These are phyloP conservation scores for Brassica napus DNA, from an alignment of 345 rosid species.

Conservation along the genomic window DNA sequence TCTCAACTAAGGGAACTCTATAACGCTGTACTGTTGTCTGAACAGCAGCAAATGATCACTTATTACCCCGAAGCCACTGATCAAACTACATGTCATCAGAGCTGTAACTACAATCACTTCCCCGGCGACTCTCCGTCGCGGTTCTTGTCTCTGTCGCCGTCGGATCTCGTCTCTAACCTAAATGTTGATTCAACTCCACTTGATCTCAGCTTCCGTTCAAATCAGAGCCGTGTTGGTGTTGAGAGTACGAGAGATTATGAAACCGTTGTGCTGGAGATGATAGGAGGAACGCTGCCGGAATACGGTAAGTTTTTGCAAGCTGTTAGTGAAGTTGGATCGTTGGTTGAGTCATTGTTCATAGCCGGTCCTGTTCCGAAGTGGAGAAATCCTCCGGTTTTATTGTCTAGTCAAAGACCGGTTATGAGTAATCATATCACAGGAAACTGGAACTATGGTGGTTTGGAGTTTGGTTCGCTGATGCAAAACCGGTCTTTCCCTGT, in stretches of 20 bases:
- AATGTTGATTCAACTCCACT: not conserved
- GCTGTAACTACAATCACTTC: not conserved
- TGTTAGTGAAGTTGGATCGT: slow-evolving; percentile 43
- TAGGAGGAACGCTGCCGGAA: slow-evolving; percentile 45
- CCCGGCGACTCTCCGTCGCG: slow-evolving; percentile 2
- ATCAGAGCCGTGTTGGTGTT: slow-evolving; percentile 7
- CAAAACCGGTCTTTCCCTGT: slow-evolving; percentile 24
- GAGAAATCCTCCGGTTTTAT: slow-evolving; percentile 50
- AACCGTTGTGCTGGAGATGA: slow-evolving; percentile 26
- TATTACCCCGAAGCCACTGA: slow-evolving; percentile 2
- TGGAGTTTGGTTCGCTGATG: slow-evolving; percentile 24
- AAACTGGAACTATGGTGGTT: slow-evolving; percentile 21
- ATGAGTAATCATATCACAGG: not conserved
- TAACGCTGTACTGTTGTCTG: slow-evolving; percentile 8
- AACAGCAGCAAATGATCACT: not conserved
- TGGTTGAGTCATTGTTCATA: slow-evolving; percentile 43
- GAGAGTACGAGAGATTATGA: slow-evolving; percentile 17
- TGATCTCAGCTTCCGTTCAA: not conserved
- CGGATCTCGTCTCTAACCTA: slow-evolving; percentile 11
- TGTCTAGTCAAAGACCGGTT: slow-evolving; percentile 20
- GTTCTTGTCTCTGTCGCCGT: slow-evolving; percentile 3
- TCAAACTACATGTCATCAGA: not conserved
- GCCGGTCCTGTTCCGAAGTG: slow-evolving; percentile 49
- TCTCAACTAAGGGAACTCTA: slow-evolving; percentile 6
- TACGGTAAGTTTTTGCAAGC: slow-evolving; percentile 51